Percentiles rank a stretch among this genome's conserved stretches.
These are phyloP conservation scores for Zygosaccharomyces pseudobailii DNA, from an alignment of 1,139 yeast species.

Conservation along the genomic window DNA sequence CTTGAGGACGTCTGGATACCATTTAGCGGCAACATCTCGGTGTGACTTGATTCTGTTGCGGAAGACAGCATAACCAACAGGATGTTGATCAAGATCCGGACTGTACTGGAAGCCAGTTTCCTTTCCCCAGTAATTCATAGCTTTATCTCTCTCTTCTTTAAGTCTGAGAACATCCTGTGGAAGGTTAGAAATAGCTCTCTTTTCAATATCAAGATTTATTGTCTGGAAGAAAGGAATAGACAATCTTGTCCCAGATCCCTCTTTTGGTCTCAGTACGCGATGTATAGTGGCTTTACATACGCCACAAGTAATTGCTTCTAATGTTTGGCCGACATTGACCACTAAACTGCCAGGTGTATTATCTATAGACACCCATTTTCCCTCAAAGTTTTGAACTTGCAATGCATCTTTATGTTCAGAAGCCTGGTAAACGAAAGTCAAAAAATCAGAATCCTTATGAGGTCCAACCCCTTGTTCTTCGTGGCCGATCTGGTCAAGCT, in stretches of 20 bases:
- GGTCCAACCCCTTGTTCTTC: constrained; percentile 60
- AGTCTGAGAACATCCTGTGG: constrained; percentile 32
- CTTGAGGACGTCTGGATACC: constrained; percentile 49
- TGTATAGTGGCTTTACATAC: constrained; percentile 67
- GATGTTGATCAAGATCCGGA: constrained; percentile 43
- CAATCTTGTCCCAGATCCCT: constrained; percentile 49
- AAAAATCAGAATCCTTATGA: constrained; percentile 63
- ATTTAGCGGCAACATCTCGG: constrained; percentile 58
- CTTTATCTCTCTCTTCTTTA: constrained; percentile 39
- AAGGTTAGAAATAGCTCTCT: constrained; percentile 37
- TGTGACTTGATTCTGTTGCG: constrained; percentile 62
- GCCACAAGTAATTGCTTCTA: constrained; percentile 51
- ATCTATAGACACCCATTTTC: constrained; percentile 57
- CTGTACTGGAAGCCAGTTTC: constrained; percentile 50
- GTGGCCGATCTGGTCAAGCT: constrained; percentile 14
- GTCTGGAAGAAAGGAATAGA: constrained; percentile 55
- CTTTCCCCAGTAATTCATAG: constrained; percentile 34
- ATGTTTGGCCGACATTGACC: constrained; percentile 53
- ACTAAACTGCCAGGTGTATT: constrained; percentile 43
- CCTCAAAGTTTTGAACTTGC: constrained; percentile 59
- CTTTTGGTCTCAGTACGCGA: constrained; percentile 51
- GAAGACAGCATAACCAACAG: constrained; percentile 56
- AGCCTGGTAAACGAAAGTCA: constrained; percentile 59
- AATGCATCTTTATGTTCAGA: constrained; percentile 47
- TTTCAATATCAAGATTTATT: constrained; percentile 44